phyloP scores from a whole-genome alignment of 2,329 filamentous ascomycete species.

The Fusarium sp. region DNA sequence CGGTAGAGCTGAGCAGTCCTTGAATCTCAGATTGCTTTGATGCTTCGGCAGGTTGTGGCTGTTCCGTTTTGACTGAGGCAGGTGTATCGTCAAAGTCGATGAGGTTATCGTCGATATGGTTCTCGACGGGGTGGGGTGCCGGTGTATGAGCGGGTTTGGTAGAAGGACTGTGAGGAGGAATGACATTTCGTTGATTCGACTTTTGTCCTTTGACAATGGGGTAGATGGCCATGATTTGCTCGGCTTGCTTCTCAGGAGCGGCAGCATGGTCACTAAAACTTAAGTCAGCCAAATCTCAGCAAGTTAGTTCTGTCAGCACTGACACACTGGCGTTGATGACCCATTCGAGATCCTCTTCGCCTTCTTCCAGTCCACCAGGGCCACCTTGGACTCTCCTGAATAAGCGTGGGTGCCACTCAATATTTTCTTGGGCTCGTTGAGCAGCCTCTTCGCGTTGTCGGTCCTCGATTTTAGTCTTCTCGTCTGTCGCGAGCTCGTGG shows the following conservation, averaged over 20 bases:
- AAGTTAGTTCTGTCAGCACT: constrained; percentile 43
- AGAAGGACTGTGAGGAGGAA: constrained; percentile 60
- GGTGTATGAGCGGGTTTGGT: constrained; percentile 23
- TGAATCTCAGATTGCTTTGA: constrained; percentile 57
- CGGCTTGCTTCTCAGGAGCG: constrained; percentile 76
- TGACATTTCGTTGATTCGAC: constrained; percentile 65
- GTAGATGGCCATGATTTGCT: constrained; percentile 89
- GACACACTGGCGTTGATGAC: constrained; percentile 91
- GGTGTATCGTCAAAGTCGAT: constrained; percentile 68
- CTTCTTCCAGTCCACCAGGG: constrained; percentile 78
- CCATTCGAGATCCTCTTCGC: constrained; percentile 93
- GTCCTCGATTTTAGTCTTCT: constrained; percentile 97
- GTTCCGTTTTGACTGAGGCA: constrained; percentile 1
- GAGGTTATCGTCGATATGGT: constrained; percentile 56
- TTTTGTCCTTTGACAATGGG: constrained; percentile 86
- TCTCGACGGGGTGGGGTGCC: constrained; percentile 36
- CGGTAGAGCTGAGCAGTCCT: constrained; percentile 61
- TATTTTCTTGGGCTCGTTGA: constrained; percentile 78
- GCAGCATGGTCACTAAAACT: constrained; percentile 53
- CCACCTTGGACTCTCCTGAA: constrained; percentile 83
- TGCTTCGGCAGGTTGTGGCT: background rate
- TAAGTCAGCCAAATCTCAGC: constrained; percentile 26
- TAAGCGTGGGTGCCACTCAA: constrained; percentile 89
- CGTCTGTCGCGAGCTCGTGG: constrained; percentile 89
- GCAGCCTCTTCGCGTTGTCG: constrained; percentile 90